Base-by-base conservation (phyloP, 1,284 basidiomycete genomes). In the Heimioporus punctisporus region DNA sequence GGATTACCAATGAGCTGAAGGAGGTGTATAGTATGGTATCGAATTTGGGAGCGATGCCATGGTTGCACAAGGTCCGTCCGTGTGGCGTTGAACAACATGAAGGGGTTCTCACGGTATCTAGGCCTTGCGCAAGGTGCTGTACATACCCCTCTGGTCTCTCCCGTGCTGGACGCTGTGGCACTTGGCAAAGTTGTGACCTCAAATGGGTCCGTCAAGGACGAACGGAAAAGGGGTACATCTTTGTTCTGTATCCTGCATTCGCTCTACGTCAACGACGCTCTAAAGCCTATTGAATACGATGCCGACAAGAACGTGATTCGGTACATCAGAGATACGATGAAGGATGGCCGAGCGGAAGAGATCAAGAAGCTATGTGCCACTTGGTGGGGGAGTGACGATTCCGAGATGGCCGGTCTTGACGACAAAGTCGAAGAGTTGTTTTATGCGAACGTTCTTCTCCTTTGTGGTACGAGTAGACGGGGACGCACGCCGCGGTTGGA, bases 41-140 rank as follows among this genome's bases (percentile, higher is more conserved):
- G 86, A 89, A 59, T 88, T 90, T 59, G 74, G 75, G 1, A 81
- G 80, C 55, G 74, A 78, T 50, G 72, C 78, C 1, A 72, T 86
- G 60, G 70, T 86, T 2, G 83, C 84, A 5, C 78, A 81, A 71
- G 81, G 78, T 79, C 43, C 46, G 64, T 52, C 26, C 30, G 23
- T 39, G 17, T 31, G 27, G 19, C 46, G 4, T 50, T 41, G 30
- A 27, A 8, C n/a, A 24, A 40, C n/a, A n/a, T n/a, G n/a, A n/a
- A n/a, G n/a, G 21, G 21, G 17, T 5, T 27, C 14, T 46, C 42
- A 46, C 17, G 15, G n/a, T n/a, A 26, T 15, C 19, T n/a, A 79
- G 81, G 83, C 34, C 72, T 87, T 15, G 84, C 86, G 0, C 79
- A 83, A 62, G 74, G 81, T 0, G 82, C 84, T 1, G 67, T 84